Conservation (phyloP, 2,329 filamentous ascomycete genomes). For the Beauveria asiatica region DNA sequence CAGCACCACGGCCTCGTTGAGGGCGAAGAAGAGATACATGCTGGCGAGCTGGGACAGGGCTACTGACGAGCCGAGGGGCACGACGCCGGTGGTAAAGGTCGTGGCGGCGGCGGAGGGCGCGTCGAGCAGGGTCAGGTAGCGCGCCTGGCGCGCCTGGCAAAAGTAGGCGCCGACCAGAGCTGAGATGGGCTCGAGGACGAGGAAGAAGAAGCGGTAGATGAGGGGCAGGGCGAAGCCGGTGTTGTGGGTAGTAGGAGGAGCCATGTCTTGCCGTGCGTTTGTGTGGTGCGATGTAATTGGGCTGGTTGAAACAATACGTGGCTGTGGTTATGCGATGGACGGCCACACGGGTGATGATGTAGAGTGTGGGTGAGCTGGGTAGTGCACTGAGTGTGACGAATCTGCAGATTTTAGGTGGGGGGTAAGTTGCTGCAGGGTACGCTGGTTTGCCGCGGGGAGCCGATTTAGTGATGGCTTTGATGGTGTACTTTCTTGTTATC, state of each 20-base stretch:
- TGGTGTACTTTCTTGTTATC: too few species aligned
- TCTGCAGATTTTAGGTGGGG: too few species aligned
- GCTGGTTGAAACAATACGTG: too few species aligned
- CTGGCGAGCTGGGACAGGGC: constrained; percentile 69
- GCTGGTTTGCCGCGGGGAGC: too few species aligned
- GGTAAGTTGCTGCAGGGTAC: too few species aligned
- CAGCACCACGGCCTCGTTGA: constrained; percentile 70
- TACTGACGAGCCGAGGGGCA: constrained; percentile 55
- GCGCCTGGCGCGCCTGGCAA: constrained; percentile 38
- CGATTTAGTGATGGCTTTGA: too few species aligned
- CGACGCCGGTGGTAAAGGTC: constrained; percentile 13
- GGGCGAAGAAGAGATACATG: constrained; percentile 66
- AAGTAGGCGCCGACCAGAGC: constrained; percentile 45
- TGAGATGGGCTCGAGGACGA: constrained; percentile 57
- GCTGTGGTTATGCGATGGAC: too few species aligned
- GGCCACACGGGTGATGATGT: too few species aligned
- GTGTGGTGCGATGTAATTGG: too few species aligned
- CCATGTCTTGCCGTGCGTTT: too few species aligned
- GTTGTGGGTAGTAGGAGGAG: background rate
- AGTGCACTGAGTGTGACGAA: too few species aligned
- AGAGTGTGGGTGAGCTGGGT: too few species aligned
- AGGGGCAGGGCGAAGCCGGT: constrained; percentile 43
- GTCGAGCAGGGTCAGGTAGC: constrained; percentile 59
- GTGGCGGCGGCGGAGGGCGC: constrained; percentile 37
- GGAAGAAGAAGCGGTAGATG: constrained; percentile 64